These are phyloP conservation scores for Sphaerulina populicola DNA, from an alignment of 2,329 filamentous ascomycete genomes.

Conservation along the genomic window DNA sequence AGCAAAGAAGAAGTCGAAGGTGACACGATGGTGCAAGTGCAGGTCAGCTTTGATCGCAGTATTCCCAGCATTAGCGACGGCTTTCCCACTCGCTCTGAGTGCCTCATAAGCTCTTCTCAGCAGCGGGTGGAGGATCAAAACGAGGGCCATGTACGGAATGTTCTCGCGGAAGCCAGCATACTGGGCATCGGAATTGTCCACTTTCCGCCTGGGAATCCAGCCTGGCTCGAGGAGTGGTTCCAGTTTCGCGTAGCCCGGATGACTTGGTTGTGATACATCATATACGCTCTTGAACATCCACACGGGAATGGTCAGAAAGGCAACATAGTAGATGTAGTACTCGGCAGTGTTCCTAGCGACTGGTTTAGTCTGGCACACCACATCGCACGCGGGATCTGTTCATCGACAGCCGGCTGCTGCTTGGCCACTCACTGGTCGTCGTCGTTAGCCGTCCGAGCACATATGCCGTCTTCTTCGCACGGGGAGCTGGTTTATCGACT, in stretches of 20 bases:
- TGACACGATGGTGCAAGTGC: conserved; percentile 55
- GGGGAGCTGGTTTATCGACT: not conserved
- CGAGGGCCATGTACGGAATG: conserved; percentile 66
- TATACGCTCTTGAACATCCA: conserved; percentile 84
- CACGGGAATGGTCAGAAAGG: conserved; percentile 61
- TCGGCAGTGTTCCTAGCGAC: conserved; percentile 59
- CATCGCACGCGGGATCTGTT: not conserved
- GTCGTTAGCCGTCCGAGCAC: conserved; percentile 1
- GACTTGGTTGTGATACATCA: conserved; percentile 76
- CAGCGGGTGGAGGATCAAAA: conserved; percentile 71
- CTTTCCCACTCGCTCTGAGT: not conserved
- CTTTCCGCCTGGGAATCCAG: conserved; percentile 87
- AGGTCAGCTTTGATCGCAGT: conserved; percentile 46
- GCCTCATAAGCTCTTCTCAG: conserved; percentile 63
- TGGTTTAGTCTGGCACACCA: not conserved
- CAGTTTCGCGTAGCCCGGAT: conserved; percentile 73
- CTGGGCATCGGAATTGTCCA: conserved; percentile 84
- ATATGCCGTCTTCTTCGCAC: not conserved
- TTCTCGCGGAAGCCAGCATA: conserved; percentile 80
- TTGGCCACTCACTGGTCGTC: conserved; percentile 1
- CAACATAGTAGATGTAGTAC: conserved; percentile 70
- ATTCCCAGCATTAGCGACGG: not conserved
- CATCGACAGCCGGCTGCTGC: not conserved
- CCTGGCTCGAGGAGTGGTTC: conserved; percentile 63
- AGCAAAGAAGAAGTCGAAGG: conserved; percentile 78